Base-by-base conservation (phyloP, 768 basidiomycete genomes). In the Hericium erinaceus region DNA sequence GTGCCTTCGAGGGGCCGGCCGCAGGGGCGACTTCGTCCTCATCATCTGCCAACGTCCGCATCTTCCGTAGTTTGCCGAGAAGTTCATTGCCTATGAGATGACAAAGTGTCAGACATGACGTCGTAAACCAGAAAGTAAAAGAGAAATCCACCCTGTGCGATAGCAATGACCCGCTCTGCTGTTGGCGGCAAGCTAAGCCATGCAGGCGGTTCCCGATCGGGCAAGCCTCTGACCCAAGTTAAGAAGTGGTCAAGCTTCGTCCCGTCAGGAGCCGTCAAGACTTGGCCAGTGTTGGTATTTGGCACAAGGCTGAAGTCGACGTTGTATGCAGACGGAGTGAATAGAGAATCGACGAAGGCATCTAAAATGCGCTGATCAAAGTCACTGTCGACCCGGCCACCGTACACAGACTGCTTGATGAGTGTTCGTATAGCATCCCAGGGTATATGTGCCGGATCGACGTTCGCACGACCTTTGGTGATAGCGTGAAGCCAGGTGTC, bases 321-420 rank as follows among this genome's bases (percentile, higher is more conserved):
- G 59, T 98, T 95, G 71, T 95, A 99, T 0, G 95, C 90, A 13
- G 77, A 70, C 1, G 92, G 80, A 0, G 87, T 92, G 75, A 99
- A 98, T 58, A 98, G 77, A 38, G 77, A 79, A 66, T 95, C 91
- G 38, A 98, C 93, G 67, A 98, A 98, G 15, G 92, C 83, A 68
- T 98, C 91, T 50, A 99, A 78, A 54, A 97, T 87, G 62, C 80
- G 77, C 67, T 98, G 95, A 68, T 99, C 97, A 67, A 92, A 94
- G 70, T 95, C 92, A 61, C 92, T 94, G 74, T 98, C 95, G 53
- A 97, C 78, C 57, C 95, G 77, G 13, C 95, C 94, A 59, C 94
- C 92, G 64, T 99, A 99, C 20, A 99, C 89, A 7, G 93, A 93
- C 67, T 98, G 91, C 66, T 95, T 98, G 74, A 99, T 81, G 54